Evolutionary conservation across 768 basidiomycete species (phyloP).

Genomic region (Suillus luteus): DNA sequence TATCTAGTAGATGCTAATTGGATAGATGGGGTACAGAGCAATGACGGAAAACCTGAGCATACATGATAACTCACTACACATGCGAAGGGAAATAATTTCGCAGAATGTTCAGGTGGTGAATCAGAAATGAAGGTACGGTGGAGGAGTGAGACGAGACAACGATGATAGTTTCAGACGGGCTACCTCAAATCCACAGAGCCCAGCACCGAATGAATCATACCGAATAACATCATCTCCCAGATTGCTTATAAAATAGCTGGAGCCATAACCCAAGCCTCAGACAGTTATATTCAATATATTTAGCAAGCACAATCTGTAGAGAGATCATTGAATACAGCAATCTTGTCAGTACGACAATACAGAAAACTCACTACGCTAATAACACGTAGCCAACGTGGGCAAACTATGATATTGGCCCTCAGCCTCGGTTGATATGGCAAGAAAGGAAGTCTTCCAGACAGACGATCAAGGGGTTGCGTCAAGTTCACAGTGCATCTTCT

Average conservation of each 20-base stretch:
- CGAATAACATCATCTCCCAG: slow-evolving; percentile 56
- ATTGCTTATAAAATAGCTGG: slow-evolving; percentile 54
- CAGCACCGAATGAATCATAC: slow-evolving; percentile 70
- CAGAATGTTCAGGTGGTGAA: background rate
- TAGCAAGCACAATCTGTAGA: slow-evolving; percentile 52
- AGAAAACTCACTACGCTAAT: slow-evolving; percentile 62
- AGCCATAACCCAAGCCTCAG: slow-evolving; percentile 1
- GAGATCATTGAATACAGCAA: slow-evolving; percentile 46
- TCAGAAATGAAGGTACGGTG: slow-evolving; percentile 18
- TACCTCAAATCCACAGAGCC: slow-evolving; percentile 54
- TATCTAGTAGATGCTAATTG: slow-evolving; percentile 10
- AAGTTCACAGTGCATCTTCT: background rate
- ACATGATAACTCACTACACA: background rate
- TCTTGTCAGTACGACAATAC: slow-evolving; percentile 13
- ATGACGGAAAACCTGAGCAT: background rate
- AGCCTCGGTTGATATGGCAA: slow-evolving; percentile 31
- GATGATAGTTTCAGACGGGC: slow-evolving; percentile 68
- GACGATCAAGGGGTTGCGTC: background rate
- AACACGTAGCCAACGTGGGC: slow-evolving; percentile 64
- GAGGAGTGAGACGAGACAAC: slow-evolving; percentile 45
- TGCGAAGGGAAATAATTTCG: background rate
- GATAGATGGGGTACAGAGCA: slow-evolving; percentile 11
- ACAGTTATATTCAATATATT: background rate
- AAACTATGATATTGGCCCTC: slow-evolving; percentile 44
- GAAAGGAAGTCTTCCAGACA: slow-evolving; percentile 9